These are phyloP conservation scores for Cladophialophora exuberans DNA, from an alignment of 2,329 filamentous ascomycete genomes.

Conservation along the genomic window DNA sequence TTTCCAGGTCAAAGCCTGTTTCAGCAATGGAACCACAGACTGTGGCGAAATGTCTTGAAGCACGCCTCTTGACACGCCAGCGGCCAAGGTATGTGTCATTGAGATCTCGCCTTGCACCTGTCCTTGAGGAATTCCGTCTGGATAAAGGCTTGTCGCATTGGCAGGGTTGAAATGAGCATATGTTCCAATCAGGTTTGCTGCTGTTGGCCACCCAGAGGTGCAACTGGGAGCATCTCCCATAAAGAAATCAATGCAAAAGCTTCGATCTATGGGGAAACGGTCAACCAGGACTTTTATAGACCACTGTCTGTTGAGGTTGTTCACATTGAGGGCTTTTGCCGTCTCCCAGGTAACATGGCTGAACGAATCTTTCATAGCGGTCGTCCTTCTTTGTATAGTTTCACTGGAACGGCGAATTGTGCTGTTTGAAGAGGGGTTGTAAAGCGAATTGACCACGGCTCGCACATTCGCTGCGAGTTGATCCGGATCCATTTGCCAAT, in stretches of 20 bases:
- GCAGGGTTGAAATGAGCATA: slow-evolving; percentile 56
- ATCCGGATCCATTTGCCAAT: slow-evolving; percentile 44
- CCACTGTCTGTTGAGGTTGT: slow-evolving; percentile 57
- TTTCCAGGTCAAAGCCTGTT: slow-evolving; percentile 23
- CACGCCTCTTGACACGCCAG: slow-evolving; percentile 28
- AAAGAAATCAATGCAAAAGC: slow-evolving; percentile 71
- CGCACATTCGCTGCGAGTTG: slow-evolving; percentile 46
- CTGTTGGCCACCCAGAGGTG: slow-evolving; percentile 54
- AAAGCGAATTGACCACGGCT: slow-evolving; percentile 62
- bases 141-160: slow-evolving; percentile 22
- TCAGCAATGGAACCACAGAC: slow-evolving; percentile 31
- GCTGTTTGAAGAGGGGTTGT: slow-evolving; percentile 47
- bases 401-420: slow-evolving; percentile 2
- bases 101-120: slow-evolving; percentile 29
- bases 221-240: slow-evolving; percentile 58
- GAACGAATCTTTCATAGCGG: slow-evolving; percentile 40
- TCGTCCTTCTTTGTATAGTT: slow-evolving; percentile 36
- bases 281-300: slow-evolving; percentile 65
- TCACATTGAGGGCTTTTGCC: slow-evolving; percentile 31
- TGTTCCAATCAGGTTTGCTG: slow-evolving; percentile 63
- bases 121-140: slow-evolving; percentile 19
- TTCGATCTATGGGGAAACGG: slow-evolving; percentile 58
- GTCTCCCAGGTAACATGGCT: slow-evolving; percentile 33
- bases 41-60: slow-evolving; percentile 24
- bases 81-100: slow-evolving; percentile 30